These are phyloP conservation scores for Colletotrichum camelliae DNA, from an alignment of 2,329 filamentous ascomycete genomes.

Conservation along the genomic window DNA sequence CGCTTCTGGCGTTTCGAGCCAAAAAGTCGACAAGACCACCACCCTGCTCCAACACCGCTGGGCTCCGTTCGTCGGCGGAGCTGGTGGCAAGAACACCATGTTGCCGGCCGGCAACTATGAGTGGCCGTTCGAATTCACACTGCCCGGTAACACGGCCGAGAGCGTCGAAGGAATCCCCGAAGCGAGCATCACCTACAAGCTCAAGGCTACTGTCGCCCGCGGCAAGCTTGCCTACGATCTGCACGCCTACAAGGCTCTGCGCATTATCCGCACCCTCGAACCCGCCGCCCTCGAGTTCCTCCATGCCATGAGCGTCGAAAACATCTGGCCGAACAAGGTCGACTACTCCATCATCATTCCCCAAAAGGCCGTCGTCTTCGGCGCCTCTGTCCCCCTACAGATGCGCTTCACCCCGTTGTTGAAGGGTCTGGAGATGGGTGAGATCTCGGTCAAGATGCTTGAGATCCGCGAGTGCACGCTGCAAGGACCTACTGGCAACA, in stretches of 20 bases:
- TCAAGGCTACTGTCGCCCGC: constrained; percentile 88
- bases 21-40: constrained; percentile 63
- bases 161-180: constrained; percentile 89
- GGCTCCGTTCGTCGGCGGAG: constrained; percentile 66
- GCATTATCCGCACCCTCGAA: constrained; percentile 79
- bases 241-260: constrained; percentile 77
- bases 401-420: constrained; percentile 87
- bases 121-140: constrained; percentile 77
- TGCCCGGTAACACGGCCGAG: constrained; percentile 79
- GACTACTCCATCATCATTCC: constrained; percentile 94
- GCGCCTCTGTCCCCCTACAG: constrained; percentile 82
- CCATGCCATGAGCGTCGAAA: constrained; percentile 94
- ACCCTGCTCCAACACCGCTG: constrained; percentile 73
- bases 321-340: constrained; percentile 97
- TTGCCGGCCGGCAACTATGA: constrained; percentile 81
- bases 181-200: constrained; percentile 85
- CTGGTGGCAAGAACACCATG: constrained; percentile 60
- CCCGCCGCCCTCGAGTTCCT: constrained; percentile 78
- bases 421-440: constrained; percentile 87
- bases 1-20: constrained; percentile 62
- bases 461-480: constrained; percentile 76
- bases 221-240: constrained; percentile 91
- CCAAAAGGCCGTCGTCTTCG: constrained; percentile 93
- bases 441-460: constrained; percentile 79
- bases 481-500: constrained; percentile 49